Evolutionary conservation across 495 filamentous ascomycete genomes (phyloP).

Genomic region (Platismatia glauca): DNA sequence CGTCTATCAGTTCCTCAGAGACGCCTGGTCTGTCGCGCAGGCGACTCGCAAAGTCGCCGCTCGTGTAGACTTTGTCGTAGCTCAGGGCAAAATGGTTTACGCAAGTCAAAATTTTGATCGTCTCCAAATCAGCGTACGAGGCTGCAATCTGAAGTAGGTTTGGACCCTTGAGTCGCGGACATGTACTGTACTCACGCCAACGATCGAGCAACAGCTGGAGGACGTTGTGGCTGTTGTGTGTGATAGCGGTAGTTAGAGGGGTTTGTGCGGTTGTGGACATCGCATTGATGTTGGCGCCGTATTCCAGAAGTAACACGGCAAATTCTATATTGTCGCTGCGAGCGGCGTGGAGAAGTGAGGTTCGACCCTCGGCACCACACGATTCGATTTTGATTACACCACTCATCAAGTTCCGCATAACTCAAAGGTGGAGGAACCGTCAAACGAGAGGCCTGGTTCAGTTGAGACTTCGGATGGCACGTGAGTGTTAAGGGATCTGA

Average conservation of each 20-base stretch:
- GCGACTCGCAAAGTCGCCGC: constrained; percentile 3
- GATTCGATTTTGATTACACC: too few relatives aligned
- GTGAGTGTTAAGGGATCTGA: too few relatives aligned
- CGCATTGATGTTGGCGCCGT: constrained; percentile 16
- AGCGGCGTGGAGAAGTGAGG: constrained; percentile 8
- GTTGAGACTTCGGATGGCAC: too few relatives aligned
- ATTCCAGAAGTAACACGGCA: constrained; percentile 13
- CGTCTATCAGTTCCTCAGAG: background rate
- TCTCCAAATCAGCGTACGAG: constrained; percentile 27
- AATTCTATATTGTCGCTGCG: constrained; percentile 8
- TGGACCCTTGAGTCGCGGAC: constrained; percentile 28
- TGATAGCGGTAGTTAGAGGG: constrained; percentile 17
- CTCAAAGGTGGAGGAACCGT: too few relatives aligned
- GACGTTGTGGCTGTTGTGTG: constrained; percentile 29
- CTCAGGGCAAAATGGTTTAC: constrained; percentile 6
- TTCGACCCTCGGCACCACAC: constrained; percentile 10
- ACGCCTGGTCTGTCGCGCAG: constrained; percentile 1
- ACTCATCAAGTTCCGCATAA: too few relatives aligned
- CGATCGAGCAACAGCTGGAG: constrained; percentile 22
- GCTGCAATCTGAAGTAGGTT: constrained; percentile 26
- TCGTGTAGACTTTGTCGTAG: constrained; percentile 1
- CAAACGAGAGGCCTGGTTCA: too few relatives aligned
- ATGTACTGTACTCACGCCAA: constrained; percentile 28
- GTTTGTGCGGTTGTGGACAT: constrained; percentile 10
- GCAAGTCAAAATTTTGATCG: constrained; percentile 21